Conservation (phyloP, 441 rosid species). For the Brassica balearica region DNA sequence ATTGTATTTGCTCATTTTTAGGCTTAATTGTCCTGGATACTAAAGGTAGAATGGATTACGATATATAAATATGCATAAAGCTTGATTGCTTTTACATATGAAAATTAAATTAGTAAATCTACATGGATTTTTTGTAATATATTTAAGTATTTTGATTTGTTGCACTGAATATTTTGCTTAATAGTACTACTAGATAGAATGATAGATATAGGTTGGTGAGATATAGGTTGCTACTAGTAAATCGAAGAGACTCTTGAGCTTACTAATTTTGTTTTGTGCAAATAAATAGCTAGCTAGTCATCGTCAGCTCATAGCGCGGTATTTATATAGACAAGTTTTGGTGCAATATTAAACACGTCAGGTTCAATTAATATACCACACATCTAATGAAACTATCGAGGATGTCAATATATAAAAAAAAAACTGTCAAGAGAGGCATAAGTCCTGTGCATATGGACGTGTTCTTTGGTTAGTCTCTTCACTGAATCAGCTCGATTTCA, state of each 20-base stretch:
- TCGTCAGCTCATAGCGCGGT: background rate
- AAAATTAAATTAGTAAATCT: background rate
- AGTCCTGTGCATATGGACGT: no score
- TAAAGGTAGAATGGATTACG: background rate
- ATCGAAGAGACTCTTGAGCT: background rate
- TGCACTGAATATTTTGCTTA: background rate
- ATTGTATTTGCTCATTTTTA: background rate
- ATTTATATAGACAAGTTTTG: no score
- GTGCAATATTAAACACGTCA: no score
- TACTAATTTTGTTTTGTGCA: background rate
- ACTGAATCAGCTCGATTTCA: no score
- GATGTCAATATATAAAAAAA: no score
- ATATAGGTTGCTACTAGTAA: background rate
- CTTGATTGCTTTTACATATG: background rate
- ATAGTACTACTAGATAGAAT: background rate
- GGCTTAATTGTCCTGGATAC: background rate
- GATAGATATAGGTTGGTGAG: background rate
- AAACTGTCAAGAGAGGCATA: no score
- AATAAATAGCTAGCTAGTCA: background rate
- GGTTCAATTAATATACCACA: no score
- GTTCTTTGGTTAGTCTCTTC: no score
- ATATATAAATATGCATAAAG: slow-evolving; percentile 1
- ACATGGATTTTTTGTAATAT: background rate
- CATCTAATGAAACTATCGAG: no score
- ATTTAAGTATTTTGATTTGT: background rate